These are phyloP conservation scores for Amanita rimosa DNA, from an alignment of 768 basidiomycete genomes.

Conservation along the genomic window DNA sequence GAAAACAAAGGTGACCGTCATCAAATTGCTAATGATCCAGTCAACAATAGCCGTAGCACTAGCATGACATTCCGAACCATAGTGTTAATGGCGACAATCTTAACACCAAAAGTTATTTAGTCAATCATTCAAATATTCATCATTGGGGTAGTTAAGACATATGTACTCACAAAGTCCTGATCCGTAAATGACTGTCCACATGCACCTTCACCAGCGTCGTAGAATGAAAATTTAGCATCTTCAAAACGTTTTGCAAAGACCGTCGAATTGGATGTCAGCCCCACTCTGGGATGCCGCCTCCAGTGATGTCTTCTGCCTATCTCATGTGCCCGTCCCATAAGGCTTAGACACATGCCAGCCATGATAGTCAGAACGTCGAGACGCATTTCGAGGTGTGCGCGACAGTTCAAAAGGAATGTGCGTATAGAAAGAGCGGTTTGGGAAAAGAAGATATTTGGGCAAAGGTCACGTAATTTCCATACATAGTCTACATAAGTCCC, in stretches of 20 bases:
- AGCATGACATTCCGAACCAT: conserved; percentile 16
- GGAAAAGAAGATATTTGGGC: no score
- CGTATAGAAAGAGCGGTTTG: background rate
- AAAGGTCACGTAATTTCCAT: background rate
- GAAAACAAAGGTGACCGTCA: conserved; percentile 39
- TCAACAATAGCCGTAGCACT: background rate
- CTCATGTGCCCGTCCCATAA: background rate
- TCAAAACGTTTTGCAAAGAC: conserved; percentile 12
- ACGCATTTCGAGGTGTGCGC: background rate
- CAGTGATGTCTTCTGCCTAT: conserved; percentile 1
- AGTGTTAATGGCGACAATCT: conserved; percentile 44
- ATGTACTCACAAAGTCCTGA: conserved; percentile 26
- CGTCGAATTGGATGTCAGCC: background rate
- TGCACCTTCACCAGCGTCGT: conserved; percentile 25
- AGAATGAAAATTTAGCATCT: conserved; percentile 16
- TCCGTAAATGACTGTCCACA: conserved; percentile 25
- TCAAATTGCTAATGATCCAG: conserved; percentile 44
- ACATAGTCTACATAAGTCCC: conserved; percentile 6
- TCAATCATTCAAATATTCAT: no score
- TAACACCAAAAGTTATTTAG: no score
- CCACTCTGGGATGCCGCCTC: background rate
- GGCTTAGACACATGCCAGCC: background rate
- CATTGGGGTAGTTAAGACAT: background rate
- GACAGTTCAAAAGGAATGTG: background rate
- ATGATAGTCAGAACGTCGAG: background rate